Base-by-base conservation (phyloP, 2,329 filamentous ascomycete genomes). In the Drechslerella coelobrocha region DNA sequence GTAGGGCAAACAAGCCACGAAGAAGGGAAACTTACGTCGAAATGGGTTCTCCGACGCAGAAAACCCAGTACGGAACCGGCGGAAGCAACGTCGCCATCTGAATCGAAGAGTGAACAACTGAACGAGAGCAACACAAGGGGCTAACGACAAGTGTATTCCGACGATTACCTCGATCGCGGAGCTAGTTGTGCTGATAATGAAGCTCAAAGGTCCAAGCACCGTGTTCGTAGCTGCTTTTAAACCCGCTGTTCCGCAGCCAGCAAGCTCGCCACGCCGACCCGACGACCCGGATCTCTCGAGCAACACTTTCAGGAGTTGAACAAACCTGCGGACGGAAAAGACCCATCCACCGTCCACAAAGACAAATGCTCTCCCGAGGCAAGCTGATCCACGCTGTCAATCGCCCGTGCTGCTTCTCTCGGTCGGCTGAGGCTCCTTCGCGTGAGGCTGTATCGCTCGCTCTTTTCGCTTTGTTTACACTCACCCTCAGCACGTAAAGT, bases 31-130 rank as follows among this genome's bases (percentile, higher is more conserved):
- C 73, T 26, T 72, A 73, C 73, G 72, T 73, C 8, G 73, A 73
- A 17, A 75, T 39, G n/a, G 73, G 73, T 34, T 75, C 73, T 2
- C 65, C 54, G 31, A 68, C 55, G 19, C 61, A 73, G 47, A 72
- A 73, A 31, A 74, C 29, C 41, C 72, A 72, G 26, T 59, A 65
- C 61, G 73, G 72, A 21, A 73, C 51, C n/a, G 68, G 54, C 17
- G 73, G 72, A 4, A 75, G 61, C n/a, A 71, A 27, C 5, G 57
- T 57, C 37, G 65, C 57, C 65, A 71, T 71, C 43, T n/a, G 3
- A n/a, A 7, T 45, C 41, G 19, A 27, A 48, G 14, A 24, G 7
- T 21, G 17, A 23, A 50, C 7, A 45, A 45, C 41, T 8, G 6
- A n/a, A 21, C 19, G 51, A 54, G n/a, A 23, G 12, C 19, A 26